Evolutionary conservation across 257 asterid species (phyloP).

Genomic region (Petunia secreta): DNA sequence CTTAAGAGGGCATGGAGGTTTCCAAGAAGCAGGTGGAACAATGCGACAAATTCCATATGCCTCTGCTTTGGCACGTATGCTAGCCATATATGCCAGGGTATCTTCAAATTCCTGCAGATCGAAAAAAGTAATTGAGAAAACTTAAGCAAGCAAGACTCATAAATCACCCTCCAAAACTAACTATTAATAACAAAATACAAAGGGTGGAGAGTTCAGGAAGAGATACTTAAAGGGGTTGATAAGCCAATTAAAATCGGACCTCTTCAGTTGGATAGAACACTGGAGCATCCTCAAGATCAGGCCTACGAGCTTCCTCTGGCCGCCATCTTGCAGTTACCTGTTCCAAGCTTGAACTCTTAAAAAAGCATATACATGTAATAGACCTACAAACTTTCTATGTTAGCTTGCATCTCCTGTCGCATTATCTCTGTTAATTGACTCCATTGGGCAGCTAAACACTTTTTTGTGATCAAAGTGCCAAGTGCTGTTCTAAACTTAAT

Average conservation of each 20-base stretch:
- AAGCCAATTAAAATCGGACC: conserved; percentile 48
- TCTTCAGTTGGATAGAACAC: conserved; percentile 95
- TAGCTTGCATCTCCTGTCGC: background rate
- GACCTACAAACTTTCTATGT: background rate
- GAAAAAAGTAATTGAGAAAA: conserved; percentile 32
- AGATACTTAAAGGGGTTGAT: conserved; percentile 16
- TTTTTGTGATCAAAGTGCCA: background rate
- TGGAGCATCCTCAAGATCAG: conserved; percentile 81
- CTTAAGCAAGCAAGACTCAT: conserved; percentile 2
- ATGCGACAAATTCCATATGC: conserved; percentile 92
- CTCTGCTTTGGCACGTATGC: conserved; percentile 87
- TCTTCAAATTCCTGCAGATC: conserved; percentile 81
- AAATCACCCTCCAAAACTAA: background rate
- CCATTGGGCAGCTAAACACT: background rate
- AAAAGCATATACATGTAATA: conserved; percentile 27
- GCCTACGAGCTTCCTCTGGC: conserved; percentile 80
- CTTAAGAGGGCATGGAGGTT: conserved; percentile 86
- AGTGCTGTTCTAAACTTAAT: background rate
- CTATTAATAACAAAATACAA: background rate
- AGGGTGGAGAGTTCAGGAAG: background rate
- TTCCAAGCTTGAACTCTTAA: conserved; percentile 37
- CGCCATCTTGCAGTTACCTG: conserved; percentile 90
- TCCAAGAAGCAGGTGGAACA: conserved; percentile 97
- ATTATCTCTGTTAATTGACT: conserved; percentile 13
- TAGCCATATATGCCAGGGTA: conserved; percentile 76